Evolutionary conservation across 2,329 filamentous ascomycete species (phyloP), one percentile per base, ranked within the genome.

Genomic region (Pseudogymnoascus sp.): DNA sequence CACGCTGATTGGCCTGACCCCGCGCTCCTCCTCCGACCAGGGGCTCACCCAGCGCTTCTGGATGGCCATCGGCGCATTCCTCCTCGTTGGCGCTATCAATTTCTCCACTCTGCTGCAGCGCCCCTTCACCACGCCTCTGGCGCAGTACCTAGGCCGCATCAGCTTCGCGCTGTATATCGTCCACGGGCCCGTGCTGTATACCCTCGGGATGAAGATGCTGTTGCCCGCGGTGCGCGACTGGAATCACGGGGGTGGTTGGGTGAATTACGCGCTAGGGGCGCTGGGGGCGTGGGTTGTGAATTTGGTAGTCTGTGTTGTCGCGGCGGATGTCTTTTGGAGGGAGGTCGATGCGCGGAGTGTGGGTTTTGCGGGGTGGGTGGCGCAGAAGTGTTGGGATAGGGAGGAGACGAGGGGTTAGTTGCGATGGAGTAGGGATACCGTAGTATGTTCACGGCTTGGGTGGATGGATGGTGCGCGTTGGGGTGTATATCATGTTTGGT

Each of bases 131-230:
- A 75, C 75, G 3, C 70, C 75, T 0, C 66, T 82, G 5, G 78
- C 78, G 68, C 85, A 87, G 69, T 86, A 86, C 65, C 77, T 88
- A 2, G 86, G 85, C 0, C 80, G 81, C 53, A 78, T 88, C 63
- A 87, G 84, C 0, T 89, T 82, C 69, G 78, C 82, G 1, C 75
- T 88, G 9, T 89, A 88, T 72, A 76, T 88, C 6, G 78, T 88
- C 8, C 86, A 89, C 66, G 86, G 86, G 0, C 85, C 85, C 0
- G 72, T 89, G 0, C 74, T 89, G 0, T 82, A 78, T 77, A 78
- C 78, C 0, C 61, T 88, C 1, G 86, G 85, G 12, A 37, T 37
- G 36, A 14, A 37, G 36, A 37, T 37, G 36, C 36, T 31, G 16
- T 14, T 34, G 46, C 31, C 53, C n/a, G 25, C 16, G 65, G 74